These are phyloP conservation scores for Clonostachys rosea DNA, from an alignment of 2,329 filamentous ascomycete genomes.

Conservation along the genomic window DNA sequence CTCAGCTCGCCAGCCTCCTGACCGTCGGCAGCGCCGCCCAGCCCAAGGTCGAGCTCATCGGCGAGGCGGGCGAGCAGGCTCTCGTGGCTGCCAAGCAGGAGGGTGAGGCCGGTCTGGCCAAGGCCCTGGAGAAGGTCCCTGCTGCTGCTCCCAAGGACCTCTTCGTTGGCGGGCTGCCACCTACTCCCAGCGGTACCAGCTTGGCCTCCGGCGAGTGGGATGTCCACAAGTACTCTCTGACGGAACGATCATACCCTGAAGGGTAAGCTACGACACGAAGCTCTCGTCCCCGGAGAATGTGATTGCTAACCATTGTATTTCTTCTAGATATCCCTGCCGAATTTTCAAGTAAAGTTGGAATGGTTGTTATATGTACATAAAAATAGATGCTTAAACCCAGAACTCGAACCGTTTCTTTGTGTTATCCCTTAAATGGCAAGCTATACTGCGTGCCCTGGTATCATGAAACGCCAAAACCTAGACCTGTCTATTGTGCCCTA, in stretches of 20 bases:
- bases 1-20: slow-evolving; percentile 80
- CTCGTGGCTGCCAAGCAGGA: slow-evolving; percentile 73
- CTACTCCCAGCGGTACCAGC: slow-evolving; percentile 72
- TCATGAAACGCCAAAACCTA: neutral
- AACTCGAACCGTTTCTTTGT: no score
- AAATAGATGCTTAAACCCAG: no score
- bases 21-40: slow-evolving; percentile 75
- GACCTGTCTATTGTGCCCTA: neutral
- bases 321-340: slow-evolving; percentile 57
- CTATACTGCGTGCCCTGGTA: neutral
- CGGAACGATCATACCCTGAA: slow-evolving; percentile 65
- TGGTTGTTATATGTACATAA: no score
- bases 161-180: slow-evolving; percentile 75
- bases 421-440: no score
- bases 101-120: slow-evolving; percentile 67
- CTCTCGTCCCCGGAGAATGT: neutral
- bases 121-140: slow-evolving; percentile 58
- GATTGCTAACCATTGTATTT: slow-evolving; percentile 18
- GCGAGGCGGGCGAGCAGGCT: slow-evolving; percentile 54
- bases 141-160: slow-evolving; percentile 59
- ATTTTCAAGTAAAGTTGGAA: slow-evolving; percentile 44
- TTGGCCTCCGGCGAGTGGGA: slow-evolving; percentile 49
- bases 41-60: slow-evolving; percentile 79
- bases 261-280: slow-evolving; percentile 45
- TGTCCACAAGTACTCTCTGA: slow-evolving; percentile 64